Percentiles rank a stretch among this genome's conserved stretches.
Conservation (phyloP, 495 filamentous ascomycete species). For the Talaromyces borbonicus region DNA sequence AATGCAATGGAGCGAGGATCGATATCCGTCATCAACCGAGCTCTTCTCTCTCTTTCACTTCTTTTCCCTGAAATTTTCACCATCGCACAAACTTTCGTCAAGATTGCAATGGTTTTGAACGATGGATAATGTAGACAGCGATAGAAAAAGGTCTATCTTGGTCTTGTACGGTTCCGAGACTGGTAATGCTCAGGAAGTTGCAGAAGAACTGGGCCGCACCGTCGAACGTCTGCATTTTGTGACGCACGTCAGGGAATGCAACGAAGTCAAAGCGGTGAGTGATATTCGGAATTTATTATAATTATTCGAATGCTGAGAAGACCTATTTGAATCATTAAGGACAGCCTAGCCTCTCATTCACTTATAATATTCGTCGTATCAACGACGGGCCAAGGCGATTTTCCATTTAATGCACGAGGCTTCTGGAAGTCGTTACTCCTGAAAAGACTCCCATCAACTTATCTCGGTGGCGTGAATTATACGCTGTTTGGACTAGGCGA, state of each 20-base stretch:
- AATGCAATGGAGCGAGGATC: no score
- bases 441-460: slow-evolving; percentile 63
- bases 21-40: no score
- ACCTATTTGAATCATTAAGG: no score
- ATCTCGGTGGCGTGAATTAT: slow-evolving; percentile 57
- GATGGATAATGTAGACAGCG: slow-evolving; percentile 5
- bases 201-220: slow-evolving; percentile 67
- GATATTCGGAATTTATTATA: no score
- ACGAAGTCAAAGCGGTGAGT: slow-evolving; percentile 60
- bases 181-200: slow-evolving; percentile 82
- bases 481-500: slow-evolving; percentile 88
- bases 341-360: slow-evolving; percentile 38
- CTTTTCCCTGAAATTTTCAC: no score
- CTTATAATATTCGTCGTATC: slow-evolving; percentile 73
- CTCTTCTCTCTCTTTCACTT: no score
- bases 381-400: slow-evolving; percentile 89
- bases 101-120: not conserved
- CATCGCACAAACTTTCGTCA: no score
- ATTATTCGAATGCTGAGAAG: no score
- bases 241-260: slow-evolving; percentile 64
- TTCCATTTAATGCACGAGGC: slow-evolving; percentile 65
- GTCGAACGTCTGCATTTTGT: slow-evolving; percentile 66
- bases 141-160: slow-evolving; percentile 46
- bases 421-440: slow-evolving; percentile 84
- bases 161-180: slow-evolving; percentile 93